Evolutionary conservation across 2,329 filamentous ascomycete genomes (phyloP).

Genomic region (Pestalotiopsis sp.): DNA sequence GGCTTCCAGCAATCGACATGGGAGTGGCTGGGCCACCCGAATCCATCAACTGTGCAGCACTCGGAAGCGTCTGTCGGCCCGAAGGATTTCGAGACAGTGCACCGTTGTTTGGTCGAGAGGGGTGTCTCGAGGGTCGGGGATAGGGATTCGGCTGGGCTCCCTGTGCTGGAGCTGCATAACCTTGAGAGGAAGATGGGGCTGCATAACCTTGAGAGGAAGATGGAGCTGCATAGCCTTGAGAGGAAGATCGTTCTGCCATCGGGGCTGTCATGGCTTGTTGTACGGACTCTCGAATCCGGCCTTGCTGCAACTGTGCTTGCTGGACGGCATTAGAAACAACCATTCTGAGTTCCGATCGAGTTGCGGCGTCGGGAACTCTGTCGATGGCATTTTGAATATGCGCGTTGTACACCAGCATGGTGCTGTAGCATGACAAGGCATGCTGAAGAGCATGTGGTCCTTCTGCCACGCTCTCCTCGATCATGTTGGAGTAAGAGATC

Average conservation of each 20-base stretch:
- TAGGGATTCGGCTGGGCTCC: neutral
- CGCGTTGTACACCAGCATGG: constrained; percentile 48
- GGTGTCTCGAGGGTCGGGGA: constrained; percentile 1
- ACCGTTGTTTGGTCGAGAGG: neutral
- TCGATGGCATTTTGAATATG: constrained; percentile 56
- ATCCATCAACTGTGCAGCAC: neutral
- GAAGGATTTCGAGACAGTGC: neutral
- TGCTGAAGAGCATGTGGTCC: constrained; percentile 50
- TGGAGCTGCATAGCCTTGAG: neutral
- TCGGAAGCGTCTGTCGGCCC: constrained; percentile 10
- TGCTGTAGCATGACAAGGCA: constrained; percentile 49
- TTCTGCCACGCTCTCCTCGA: constrained; percentile 55
- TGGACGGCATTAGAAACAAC: constrained; percentile 50
- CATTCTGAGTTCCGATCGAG: constrained; percentile 51
- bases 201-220: neutral
- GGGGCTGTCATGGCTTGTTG: constrained; percentile 21
- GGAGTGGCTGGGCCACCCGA: neutral
- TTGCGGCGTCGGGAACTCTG: constrained; percentile 49
- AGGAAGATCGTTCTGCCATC: neutral
- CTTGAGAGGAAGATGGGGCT: neutral
- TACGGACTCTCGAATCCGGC: constrained; percentile 28
- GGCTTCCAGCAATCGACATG: neutral
- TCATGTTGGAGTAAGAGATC: constrained; percentile 50
- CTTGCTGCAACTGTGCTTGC: constrained; percentile 48
- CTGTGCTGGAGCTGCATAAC: neutral